Percentiles rank a stretch among this genome's conserved stretches.
Conservation (phyloP, 495 filamentous ascomycete genomes). For the Penicillium egyptiacum region DNA sequence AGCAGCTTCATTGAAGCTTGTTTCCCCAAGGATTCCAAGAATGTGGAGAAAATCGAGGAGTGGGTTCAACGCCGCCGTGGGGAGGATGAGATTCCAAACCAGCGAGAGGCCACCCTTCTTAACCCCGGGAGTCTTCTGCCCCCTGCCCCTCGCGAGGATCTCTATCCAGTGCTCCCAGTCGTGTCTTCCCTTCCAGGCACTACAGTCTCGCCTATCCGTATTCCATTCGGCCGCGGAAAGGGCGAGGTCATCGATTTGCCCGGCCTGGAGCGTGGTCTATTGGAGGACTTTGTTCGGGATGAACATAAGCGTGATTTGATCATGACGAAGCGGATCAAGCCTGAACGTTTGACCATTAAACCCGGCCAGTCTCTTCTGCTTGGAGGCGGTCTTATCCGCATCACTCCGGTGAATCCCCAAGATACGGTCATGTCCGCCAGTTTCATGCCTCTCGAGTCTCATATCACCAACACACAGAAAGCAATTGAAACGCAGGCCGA, state of each 20-base stretch:
- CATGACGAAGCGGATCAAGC: conserved; percentile 69
- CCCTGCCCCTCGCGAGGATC: conserved; percentile 66
- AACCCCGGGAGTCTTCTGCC: conserved; percentile 59
- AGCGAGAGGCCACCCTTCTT: conserved; percentile 18
- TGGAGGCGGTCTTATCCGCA: conserved; percentile 79
- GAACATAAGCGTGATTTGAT: conserved; percentile 64
- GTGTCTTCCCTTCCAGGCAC: conserved; percentile 88
- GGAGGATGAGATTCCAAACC: conserved; percentile 20
- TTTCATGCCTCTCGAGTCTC: conserved; percentile 72
- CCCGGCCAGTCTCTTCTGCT: conserved; percentile 81
- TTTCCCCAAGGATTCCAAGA: conserved; percentile 75
- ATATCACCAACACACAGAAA: conserved; percentile 77
- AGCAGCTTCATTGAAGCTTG: conserved; percentile 83
- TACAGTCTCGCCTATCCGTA: conserved; percentile 88
- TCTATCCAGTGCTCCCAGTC: conserved; percentile 76
- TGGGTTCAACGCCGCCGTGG: conserved; percentile 32
- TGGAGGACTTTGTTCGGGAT: conserved; percentile 66
- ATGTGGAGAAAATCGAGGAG: conserved; percentile 40
- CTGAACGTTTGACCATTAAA: conserved; percentile 68
- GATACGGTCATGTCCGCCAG: conserved; percentile 68
- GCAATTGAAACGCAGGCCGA: conserved; percentile 65
- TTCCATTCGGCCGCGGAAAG: conserved; percentile 78
- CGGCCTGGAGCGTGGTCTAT: conserved; percentile 70
- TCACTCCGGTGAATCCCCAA: conserved; percentile 69
- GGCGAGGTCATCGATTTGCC: conserved; percentile 96